Base-by-base conservation (phyloP, 805 yeast genomes). In the Suhomyces prunicola region DNA sequence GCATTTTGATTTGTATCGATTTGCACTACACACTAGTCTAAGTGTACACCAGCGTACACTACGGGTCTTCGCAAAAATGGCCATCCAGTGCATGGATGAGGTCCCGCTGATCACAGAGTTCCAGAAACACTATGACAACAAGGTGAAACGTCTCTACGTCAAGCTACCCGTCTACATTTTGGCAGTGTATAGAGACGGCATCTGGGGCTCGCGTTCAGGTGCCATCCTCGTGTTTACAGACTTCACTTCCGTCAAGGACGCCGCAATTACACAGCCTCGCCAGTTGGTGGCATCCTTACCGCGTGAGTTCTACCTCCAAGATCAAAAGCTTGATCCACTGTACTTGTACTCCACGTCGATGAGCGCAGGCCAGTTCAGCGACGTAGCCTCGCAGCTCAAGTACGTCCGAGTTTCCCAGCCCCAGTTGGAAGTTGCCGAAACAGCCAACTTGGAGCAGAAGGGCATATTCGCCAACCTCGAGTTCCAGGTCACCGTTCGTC, bases 191-290 rank as follows among this genome's bases (percentile, higher is more conserved):
- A 24, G 41, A 19, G 50, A 31, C 13, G 48, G 40, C n/a, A 42
- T 23, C 17, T 52, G 54, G 50, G 50, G 46, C 31, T 35, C 46
- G 6, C 23, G 36, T 5, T 27, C 31, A 23, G 49, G 47, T 2
- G 54, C 51, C 12, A 17, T 19, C 24, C 17, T 54, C 5, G 46
- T 56, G 19, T 50, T 51, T 23, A 47, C 59, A 2, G 59, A 56
- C 33, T 56, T 53, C 31, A 56, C 54, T 24, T 35, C 36, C 15
- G 23, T 52, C 22, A 36, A 27, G n/a, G 44, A 45, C 24, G 40
- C 51, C 5, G 47, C 40, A 10, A 51, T 51, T 13, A 40, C 35
- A 24, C 31, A 23, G 29, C 42, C 42, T 39, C 42, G 22, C 24
- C 42, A 39, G 24, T 39, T 39, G 42, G 42, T 19, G 13, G 3